Conservation (phyloP, 2,329 filamentous ascomycete species). For the Bretziella fagacearum region DNA sequence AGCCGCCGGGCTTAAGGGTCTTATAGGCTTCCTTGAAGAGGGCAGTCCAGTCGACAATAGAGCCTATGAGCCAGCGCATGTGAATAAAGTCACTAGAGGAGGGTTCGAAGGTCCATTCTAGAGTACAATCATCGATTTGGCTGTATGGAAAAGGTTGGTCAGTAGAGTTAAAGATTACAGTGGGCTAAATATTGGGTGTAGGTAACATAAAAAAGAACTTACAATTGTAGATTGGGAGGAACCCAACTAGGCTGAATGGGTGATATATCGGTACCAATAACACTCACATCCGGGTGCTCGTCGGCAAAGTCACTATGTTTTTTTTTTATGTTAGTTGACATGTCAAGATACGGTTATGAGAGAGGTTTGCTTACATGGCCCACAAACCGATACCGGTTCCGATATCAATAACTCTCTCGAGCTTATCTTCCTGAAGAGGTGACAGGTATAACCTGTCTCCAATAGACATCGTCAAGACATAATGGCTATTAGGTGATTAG, state of each 20-base stretch:
- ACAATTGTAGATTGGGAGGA: conserved; percentile 30
- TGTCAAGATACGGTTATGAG: not conserved
- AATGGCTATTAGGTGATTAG: too few species aligned
- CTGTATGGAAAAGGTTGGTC: not conserved
- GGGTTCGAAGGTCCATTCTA: conserved; percentile 21
- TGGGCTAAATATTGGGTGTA: too few species aligned
- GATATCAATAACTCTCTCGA: conserved; percentile 23
- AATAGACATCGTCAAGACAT: not conserved
- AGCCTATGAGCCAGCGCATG: conserved; percentile 20
- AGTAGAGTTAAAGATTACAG: too few species aligned
- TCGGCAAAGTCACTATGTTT: conserved; percentile 17
- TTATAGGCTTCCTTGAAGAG: conserved; percentile 15
- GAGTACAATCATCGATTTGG: conserved; percentile 24
- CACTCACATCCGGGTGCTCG: conserved; percentile 15
- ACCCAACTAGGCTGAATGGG: conserved; percentile 25
- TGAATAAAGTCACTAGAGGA: conserved; percentile 24
- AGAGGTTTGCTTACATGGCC: conserved; percentile 20
- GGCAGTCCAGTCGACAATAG: conserved; percentile 18
- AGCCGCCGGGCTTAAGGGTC: conserved; percentile 27
- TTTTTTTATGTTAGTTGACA: not conserved
- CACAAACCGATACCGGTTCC: conserved; percentile 33
- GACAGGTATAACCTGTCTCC: not conserved
- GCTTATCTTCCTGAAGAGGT: not conserved
- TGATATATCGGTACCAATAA: conserved; percentile 26
- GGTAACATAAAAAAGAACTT: not conserved